phyloP scores from a whole-genome alignment of 2,329 filamentous ascomycete genomes.

The Daldinia eschscholtzii region DNA sequence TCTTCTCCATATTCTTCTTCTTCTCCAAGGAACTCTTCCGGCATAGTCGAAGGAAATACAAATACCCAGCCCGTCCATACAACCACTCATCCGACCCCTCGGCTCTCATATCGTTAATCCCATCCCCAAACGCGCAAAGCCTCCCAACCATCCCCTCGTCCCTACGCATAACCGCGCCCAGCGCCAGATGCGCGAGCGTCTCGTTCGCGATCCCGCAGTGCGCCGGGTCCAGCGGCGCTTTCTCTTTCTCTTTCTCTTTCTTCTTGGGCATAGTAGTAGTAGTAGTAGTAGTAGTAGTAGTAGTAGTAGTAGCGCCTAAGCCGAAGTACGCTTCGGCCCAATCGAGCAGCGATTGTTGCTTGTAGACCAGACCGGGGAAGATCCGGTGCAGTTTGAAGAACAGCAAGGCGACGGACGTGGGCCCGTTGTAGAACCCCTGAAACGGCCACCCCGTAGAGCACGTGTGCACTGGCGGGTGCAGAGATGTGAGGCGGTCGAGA shows the following conservation, averaged over 20 bases:
- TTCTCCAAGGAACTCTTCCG: constrained; percentile 49
- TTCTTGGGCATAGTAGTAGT: no score
- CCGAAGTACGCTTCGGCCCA: no score
- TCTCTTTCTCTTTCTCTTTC: constrained; percentile 46
- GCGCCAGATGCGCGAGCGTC: constrained; percentile 60
- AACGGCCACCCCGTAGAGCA: constrained; percentile 52
- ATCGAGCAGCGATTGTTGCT: constrained; percentile 57
- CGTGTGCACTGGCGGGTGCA: constrained; percentile 46
- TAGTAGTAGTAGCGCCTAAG: no score
- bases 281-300: no score
- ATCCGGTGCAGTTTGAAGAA: constrained; percentile 63
- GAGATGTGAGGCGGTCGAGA: constrained; percentile 43
- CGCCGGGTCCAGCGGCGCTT: constrained; percentile 53
- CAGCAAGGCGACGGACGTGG: constrained; percentile 68
- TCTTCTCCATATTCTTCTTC: not conserved
- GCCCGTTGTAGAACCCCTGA: constrained; percentile 66
- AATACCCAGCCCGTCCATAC: constrained; percentile 74
- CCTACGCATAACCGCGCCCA: constrained; percentile 59
- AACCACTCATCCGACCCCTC: constrained; percentile 71
- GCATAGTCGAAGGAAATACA: constrained; percentile 76
- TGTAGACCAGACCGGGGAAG: constrained; percentile 60
- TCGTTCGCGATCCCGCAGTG: constrained; percentile 66
- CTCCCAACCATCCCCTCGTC: constrained; percentile 55
- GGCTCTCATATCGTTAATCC: constrained; percentile 59
- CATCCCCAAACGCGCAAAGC: constrained; percentile 58